A percentile compares a stretch with the other conserved stretches of the same genome.
Conservation (phyloP, 2,329 filamentous ascomycete genomes). For the Fusarium albosuccineum region DNA sequence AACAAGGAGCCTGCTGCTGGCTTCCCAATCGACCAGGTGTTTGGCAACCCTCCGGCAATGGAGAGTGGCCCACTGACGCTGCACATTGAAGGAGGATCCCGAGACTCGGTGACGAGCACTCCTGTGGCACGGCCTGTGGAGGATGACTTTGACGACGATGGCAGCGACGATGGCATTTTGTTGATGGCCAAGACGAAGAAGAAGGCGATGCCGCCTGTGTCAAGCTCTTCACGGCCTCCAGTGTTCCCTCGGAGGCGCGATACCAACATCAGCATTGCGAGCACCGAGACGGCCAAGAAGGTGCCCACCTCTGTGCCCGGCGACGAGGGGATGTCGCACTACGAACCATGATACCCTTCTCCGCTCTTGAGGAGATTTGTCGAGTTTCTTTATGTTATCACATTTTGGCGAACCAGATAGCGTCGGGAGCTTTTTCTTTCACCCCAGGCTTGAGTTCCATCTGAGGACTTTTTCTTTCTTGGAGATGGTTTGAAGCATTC, state of each 20-base stretch:
- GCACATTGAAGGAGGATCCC: constrained; percentile 42
- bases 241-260: constrained; percentile 64
- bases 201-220: constrained; percentile 48
- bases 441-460: constrained; percentile 29
- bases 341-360: constrained; percentile 45
- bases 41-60: constrained; percentile 50
- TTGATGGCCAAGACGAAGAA: constrained; percentile 67
- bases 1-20: constrained; percentile 60
- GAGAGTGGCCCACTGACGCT: constrained; percentile 50
- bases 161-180: constrained; percentile 67
- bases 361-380: constrained; percentile 33
- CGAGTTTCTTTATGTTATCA: constrained; percentile 31
- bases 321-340: constrained; percentile 47
- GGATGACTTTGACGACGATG: constrained; percentile 63
- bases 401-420: constrained; percentile 35
- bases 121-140: constrained; percentile 47
- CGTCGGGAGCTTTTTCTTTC: constrained; percentile 25
- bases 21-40: constrained; percentile 61
- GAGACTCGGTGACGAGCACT: constrained; percentile 45
- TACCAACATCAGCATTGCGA: constrained; percentile 71
- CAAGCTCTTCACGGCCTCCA: constrained; percentile 33
- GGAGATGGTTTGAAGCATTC: constrained; percentile 39
- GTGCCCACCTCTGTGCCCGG: constrained; percentile 53
- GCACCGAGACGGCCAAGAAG: constrained; percentile 75
- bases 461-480: constrained; percentile 21